Evolutionary conservation across 345 rosid species (phyloP).

Genomic region (Camelina laxa): DNA sequence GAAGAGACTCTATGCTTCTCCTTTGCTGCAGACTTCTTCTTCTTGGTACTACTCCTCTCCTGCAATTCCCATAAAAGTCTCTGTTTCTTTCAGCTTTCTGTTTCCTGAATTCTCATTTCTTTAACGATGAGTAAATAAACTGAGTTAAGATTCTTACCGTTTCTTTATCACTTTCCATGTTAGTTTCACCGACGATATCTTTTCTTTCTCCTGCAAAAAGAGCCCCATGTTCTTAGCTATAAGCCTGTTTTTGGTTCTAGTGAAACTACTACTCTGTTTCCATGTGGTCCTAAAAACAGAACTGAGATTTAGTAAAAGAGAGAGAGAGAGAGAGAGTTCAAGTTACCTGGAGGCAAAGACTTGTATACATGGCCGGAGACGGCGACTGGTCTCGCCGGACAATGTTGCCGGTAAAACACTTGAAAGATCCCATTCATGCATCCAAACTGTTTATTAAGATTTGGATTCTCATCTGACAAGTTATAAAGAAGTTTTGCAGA

Average conservation of each 20-base stretch:
- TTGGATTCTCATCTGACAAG: conserved; percentile 71
- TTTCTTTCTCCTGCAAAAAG: conserved; percentile 54
- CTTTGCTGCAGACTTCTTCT: conserved; percentile 48
- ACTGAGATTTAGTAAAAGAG: conserved; percentile 31
- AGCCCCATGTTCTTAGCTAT: conserved; percentile 20
- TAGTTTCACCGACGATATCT: conserved; percentile 45
- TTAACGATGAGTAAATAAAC: background rate
- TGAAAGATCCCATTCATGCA: conserved; percentile 90
- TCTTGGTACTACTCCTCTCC: conserved; percentile 48
- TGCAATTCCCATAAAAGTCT: conserved; percentile 46
- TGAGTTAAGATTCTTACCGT: conserved; percentile 48
- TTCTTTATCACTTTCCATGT: conserved; percentile 46
- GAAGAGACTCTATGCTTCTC: conserved; percentile 67
- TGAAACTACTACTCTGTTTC: conserved; percentile 24
- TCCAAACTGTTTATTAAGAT: conserved; percentile 80
- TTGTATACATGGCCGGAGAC: conserved; percentile 32
- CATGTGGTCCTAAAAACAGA: conserved; percentile 30
- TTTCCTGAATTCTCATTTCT: background rate
- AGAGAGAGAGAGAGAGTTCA: conserved; percentile 22
- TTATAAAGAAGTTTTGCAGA: conserved; percentile 63
- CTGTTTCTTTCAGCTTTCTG: conserved; percentile 10
- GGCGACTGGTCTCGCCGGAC: conserved; percentile 40
- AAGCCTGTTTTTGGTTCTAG: conserved; percentile 31
- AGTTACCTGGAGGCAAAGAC: conserved; percentile 42
- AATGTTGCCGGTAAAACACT: conserved; percentile 70